Evolutionary conservation across 1,284 basidiomycete species (phyloP), one percentile per base, ranked within the genome.

Genomic region (Afroboletus lepidellus): DNA sequence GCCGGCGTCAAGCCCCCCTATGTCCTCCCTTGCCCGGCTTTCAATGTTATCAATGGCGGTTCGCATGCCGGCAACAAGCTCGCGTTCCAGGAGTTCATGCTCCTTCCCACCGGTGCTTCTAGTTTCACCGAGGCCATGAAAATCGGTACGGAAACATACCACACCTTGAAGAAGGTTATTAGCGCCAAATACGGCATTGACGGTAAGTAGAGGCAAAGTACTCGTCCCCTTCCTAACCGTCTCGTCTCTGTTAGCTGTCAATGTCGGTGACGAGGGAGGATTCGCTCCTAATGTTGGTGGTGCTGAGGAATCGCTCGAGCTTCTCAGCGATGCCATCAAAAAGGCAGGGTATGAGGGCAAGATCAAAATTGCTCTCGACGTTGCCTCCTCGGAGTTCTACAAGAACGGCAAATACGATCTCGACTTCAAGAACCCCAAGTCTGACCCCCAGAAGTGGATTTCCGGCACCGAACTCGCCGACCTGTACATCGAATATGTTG

Each of bases 31-130:
- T 80, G 75, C 71, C 97, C 94, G 50, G 87, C 92, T 55, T 94
- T 98, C 84, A 99, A 99, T 77, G 97, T 99, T 69, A 99, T 99
- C 83, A 99, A 99, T 78, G 97, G 97, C 76, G 97, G 97, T 61
- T 98, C 94, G 60, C 97, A 99, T 74, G 97, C 97, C 54, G 97
- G 97, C 54, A 99, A 99, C 85, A 94, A 95, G 74, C 91, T 99
- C 60, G 94, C 97, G 53, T 95, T 98, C 92, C 94, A 98, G 79
- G 97, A 99, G 78, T 99, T 99, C 82, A 99, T 99, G 97, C 84
- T 99, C 63, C 83, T 98, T 60, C 96, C 97, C 61, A 97, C 94
- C 56, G 96, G 94, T 56, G 94, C 94, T 50, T 67, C 78, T 50
- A 84, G 82, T 59, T 99, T 99, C 83, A 87, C 92, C 49, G 95